A percentile compares a stretch with the other conserved stretches of the same genome.
These are phyloP conservation scores for Cladophialophora psammophila DNA, from an alignment of 2,329 filamentous ascomycete species.

Conservation along the genomic window DNA sequence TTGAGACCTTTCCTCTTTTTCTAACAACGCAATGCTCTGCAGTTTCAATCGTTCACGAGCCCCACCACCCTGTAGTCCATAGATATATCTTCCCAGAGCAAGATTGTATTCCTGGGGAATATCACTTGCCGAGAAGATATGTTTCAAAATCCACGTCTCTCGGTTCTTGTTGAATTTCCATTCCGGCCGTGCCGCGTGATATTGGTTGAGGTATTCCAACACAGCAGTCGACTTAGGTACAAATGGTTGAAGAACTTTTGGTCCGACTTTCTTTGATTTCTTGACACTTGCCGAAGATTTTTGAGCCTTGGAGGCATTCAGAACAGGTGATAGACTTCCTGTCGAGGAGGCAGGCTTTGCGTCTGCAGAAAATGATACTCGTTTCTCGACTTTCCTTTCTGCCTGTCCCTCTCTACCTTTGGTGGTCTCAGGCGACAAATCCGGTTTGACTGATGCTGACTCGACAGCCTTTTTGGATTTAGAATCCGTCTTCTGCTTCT, in stretches of 20 bases:
- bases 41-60: conserved; percentile 71
- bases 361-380: conserved; percentile 69
- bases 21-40: conserved; percentile 67
- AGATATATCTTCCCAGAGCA: conserved; percentile 77
- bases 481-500: conserved; percentile 28
- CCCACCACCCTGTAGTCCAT: conserved; percentile 77
- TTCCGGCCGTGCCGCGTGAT: conserved; percentile 70
- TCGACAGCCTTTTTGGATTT: neutral
- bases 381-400: conserved; percentile 34
- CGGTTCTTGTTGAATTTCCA: conserved; percentile 99
- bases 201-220: conserved; percentile 74
- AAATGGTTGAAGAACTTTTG: conserved; percentile 37
- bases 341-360: conserved; percentile 61
- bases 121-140: conserved; percentile 74
- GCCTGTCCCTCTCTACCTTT: neutral
- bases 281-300: conserved; percentile 40
- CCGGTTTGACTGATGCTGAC: neutral
- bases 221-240: conserved; percentile 35
- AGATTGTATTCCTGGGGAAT: conserved; percentile 76
- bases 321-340: neutral
- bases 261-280: conserved; percentile 43
- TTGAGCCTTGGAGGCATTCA: conserved; percentile 9
- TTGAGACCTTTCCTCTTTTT: conserved; percentile 55
- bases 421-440: neutral
- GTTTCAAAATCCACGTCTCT: conserved; percentile 83